These are phyloP conservation scores for Mariannaea elegans DNA, from an alignment of 2,329 filamentous ascomycete species.

Conservation along the genomic window DNA sequence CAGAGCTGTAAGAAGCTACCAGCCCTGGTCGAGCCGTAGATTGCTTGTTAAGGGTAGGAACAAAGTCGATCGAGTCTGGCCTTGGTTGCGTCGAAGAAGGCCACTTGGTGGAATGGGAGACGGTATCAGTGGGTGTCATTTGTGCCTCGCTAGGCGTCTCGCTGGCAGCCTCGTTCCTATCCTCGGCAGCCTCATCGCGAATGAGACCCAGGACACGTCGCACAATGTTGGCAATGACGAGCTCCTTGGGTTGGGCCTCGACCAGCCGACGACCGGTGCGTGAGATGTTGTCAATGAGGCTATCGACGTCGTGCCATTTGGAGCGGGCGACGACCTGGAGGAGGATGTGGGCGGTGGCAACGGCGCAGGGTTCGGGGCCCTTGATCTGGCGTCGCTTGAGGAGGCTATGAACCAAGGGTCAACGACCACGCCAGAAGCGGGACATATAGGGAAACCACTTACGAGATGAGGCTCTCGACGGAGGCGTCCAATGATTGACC, in stretches of 20 bases:
- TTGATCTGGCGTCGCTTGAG: constrained; percentile 91
- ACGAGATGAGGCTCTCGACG: constrained; percentile 87
- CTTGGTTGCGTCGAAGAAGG: constrained; percentile 45
- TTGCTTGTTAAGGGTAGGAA: constrained; percentile 40
- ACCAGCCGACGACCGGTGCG: constrained; percentile 80
- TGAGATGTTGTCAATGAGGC: constrained; percentile 82
- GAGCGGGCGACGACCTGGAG: constrained; percentile 85
- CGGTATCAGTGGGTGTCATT: constrained; percentile 52
- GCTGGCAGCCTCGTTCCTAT: constrained; percentile 70
- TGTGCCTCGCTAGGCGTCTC: constrained; percentile 65
- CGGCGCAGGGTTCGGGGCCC: constrained; percentile 86
- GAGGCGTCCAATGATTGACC: constrained; percentile 79
- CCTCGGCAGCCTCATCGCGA: constrained; percentile 87
- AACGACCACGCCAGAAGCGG: background rate
- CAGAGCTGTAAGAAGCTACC: constrained; percentile 69
- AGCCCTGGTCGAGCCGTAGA: constrained; percentile 65
- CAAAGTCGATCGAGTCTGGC: constrained; percentile 45
- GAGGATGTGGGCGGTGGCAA: constrained; percentile 89
- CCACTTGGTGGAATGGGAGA: constrained; percentile 42
- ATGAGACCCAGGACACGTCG: constrained; percentile 90
- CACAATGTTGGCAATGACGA: constrained; percentile 94
- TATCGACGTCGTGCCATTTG: constrained; percentile 79
- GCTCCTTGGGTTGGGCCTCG: constrained; percentile 86
- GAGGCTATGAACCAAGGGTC: constrained; percentile 62
- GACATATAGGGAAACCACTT: constrained; percentile 45